Conservation (phyloP, 805 yeast species). For the Wickerhamiella spandovensis region DNA sequence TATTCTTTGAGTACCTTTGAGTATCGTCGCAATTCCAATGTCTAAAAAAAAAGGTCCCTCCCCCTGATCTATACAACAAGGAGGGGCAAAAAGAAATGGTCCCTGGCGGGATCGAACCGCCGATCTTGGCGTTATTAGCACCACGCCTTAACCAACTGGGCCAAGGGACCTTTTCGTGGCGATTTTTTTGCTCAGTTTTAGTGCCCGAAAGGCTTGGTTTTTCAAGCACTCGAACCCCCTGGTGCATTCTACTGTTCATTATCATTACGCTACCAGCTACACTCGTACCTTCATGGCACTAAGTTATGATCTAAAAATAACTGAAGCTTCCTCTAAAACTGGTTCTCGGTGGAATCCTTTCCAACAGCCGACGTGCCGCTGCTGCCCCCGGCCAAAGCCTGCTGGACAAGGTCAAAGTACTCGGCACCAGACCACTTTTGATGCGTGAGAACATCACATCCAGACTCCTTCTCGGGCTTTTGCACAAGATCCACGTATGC, state of each 20-base stretch:
- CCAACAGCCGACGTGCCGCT: conserved; percentile 33
- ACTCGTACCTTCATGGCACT: too few species aligned
- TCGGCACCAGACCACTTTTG: conserved; percentile 55
- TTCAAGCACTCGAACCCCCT: too few species aligned
- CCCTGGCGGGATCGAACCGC: conserved; percentile 32
- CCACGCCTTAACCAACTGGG: conserved; percentile 51
- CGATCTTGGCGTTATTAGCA: conserved; percentile 41
- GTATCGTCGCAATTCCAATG: too few species aligned
- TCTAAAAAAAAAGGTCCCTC: too few species aligned
- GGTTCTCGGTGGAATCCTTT: conserved; percentile 30
- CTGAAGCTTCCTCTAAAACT: too few species aligned
- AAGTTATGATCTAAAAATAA: neutral
- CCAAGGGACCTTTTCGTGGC: conserved; percentile 33
- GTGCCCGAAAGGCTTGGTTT: neutral
- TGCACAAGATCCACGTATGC: conserved; percentile 45
- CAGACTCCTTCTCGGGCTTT: conserved; percentile 30
- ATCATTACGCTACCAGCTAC: too few species aligned
- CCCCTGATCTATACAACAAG: too few species aligned
- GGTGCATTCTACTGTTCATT: too few species aligned
- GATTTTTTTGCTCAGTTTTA: neutral
- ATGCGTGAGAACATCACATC: conserved; percentile 43
- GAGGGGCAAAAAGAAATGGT: conserved; percentile 15
- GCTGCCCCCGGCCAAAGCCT: conserved; percentile 32
- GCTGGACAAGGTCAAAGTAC: conserved; percentile 34
- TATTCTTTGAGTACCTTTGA: too few species aligned